phyloP scores from a whole-genome alignment of 1,284 basidiomycete species.

The Ganoderma resinaceum region DNA sequence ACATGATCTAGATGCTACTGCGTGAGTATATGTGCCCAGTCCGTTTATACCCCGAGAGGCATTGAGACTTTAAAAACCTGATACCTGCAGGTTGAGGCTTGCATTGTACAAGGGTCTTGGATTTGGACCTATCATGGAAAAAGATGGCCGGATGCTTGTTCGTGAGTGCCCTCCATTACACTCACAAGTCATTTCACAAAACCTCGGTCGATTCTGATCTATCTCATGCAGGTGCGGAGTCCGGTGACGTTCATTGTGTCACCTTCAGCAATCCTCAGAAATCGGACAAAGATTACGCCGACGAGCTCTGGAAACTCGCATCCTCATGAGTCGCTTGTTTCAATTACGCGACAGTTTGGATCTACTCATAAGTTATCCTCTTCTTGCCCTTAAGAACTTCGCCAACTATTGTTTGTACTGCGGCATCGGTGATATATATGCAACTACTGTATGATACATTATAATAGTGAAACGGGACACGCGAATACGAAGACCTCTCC shows the following conservation, averaged over 20 bases:
- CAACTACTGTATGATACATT: slow-evolving; percentile 21
- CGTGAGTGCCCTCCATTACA: slow-evolving; percentile 52
- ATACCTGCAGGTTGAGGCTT: slow-evolving; percentile 59
- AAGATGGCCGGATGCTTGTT: slow-evolving; percentile 60
- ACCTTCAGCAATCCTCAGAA: slow-evolving; percentile 38
- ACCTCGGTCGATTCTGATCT: neutral
- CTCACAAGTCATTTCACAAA: neutral
- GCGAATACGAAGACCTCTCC: neutral
- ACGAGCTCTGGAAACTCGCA: slow-evolving; percentile 64
- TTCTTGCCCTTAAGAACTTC: neutral
- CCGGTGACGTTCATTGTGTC: slow-evolving; percentile 64
- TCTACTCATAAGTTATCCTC: slow-evolving; percentile 7
- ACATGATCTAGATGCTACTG: slow-evolving; percentile 72
- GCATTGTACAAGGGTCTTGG: slow-evolving; percentile 73
- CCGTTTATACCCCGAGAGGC: neutral
- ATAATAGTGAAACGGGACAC: neutral
- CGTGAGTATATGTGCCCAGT: slow-evolving; percentile 52
- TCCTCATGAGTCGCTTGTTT: slow-evolving; percentile 47
- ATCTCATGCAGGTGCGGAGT: slow-evolving; percentile 57
- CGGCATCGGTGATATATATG: slow-evolving; percentile 16
- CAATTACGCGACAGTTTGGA: neutral
- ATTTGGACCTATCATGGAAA: slow-evolving; percentile 68
- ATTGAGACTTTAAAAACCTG: neutral
- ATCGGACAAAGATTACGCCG: slow-evolving; percentile 43
- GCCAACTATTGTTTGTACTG: neutral